Evolutionary conservation across 2,329 filamentous ascomycete species (phyloP).

Genomic region (Gnomoniopsis smithogilvyi): DNA sequence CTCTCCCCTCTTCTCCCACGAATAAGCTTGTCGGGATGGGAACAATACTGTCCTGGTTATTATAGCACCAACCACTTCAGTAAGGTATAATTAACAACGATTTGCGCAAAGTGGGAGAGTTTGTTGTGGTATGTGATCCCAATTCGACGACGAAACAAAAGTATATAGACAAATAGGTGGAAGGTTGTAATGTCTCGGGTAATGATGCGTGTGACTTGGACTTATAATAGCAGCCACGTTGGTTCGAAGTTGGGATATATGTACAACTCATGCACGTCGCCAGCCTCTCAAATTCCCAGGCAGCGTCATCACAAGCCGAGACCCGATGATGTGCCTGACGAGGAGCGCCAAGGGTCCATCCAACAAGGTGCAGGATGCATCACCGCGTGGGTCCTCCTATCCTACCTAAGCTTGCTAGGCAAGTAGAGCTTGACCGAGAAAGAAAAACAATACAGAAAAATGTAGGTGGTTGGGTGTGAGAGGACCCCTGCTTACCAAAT

Average conservation of each 20-base stretch:
- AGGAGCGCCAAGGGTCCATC: background rate
- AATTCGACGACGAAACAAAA: too few species aligned
- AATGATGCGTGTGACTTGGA: background rate
- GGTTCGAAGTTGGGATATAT: background rate
- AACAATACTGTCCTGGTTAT: background rate
- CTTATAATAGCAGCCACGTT: background rate
- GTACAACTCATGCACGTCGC: background rate
- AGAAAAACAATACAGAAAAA: background rate
- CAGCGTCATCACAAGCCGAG: background rate
- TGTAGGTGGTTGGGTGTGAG: background rate
- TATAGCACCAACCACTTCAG: background rate
- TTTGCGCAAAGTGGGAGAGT: too few species aligned
- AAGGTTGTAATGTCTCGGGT: background rate
- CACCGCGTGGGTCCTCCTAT: too few species aligned
- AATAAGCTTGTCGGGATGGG: background rate
- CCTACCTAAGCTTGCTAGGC: too few species aligned
- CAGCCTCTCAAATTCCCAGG: background rate
- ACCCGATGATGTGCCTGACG: background rate
- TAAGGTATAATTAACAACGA: too few species aligned
- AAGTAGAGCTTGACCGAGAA: too few species aligned
- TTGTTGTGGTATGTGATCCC: too few species aligned
- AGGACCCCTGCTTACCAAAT: background rate
- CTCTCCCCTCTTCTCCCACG: background rate
- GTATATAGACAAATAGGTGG: too few species aligned
- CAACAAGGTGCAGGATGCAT: background rate